phyloP scores from a whole-genome alignment of 352 stramenopile species.

The Phytophthora pluvialis region DNA sequence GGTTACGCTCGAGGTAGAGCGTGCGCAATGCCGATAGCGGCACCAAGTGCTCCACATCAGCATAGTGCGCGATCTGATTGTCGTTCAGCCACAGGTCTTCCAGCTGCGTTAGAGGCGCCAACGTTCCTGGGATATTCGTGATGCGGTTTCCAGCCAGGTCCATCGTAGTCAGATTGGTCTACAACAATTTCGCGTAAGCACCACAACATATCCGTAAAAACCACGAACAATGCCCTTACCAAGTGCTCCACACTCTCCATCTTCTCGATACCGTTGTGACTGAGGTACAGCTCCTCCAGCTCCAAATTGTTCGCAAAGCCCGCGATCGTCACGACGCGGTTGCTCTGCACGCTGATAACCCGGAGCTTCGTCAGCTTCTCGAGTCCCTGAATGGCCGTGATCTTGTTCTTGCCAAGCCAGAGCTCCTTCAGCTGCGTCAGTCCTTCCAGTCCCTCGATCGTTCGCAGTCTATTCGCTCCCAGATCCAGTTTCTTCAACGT shows the following conservation, averaged over 20 bases:
- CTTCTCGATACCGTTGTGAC: slow-evolving; percentile 96
- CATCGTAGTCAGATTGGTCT: slow-evolving; percentile 70
- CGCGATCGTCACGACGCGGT: slow-evolving; percentile 94
- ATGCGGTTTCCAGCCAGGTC: slow-evolving; percentile 89
- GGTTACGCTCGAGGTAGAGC: slow-evolving; percentile 97
- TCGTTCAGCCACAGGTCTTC: slow-evolving; percentile 87
- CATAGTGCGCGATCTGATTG: slow-evolving; percentile 67
- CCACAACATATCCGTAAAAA: neutral
- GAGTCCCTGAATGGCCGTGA: slow-evolving; percentile 91
- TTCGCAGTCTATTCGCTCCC: slow-evolving; percentile 95
- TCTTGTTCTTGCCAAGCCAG: slow-evolving; percentile 99
- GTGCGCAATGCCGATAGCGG: slow-evolving; percentile 86
- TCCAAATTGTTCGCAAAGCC: slow-evolving; percentile 86
- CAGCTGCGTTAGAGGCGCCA: slow-evolving; percentile 49
- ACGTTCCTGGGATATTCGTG: slow-evolving; percentile 51
- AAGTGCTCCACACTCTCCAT: slow-evolving; percentile 81
- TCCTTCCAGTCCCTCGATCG: slow-evolving; percentile 92
- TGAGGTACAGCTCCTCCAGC: slow-evolving; percentile 98
- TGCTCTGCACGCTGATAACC: slow-evolving; percentile 94
- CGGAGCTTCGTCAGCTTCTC: slow-evolving; percentile 90
- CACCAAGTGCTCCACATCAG: slow-evolving; percentile 72
- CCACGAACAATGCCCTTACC: slow-evolving; percentile 38
- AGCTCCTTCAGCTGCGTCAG: slow-evolving; percentile 94
- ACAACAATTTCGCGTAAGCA: slow-evolving; percentile 6
- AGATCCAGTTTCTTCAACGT: slow-evolving; percentile 96